Base-by-base conservation (phyloP, 176 grass and related monocot species). In the Triticum turgidum region DNA sequence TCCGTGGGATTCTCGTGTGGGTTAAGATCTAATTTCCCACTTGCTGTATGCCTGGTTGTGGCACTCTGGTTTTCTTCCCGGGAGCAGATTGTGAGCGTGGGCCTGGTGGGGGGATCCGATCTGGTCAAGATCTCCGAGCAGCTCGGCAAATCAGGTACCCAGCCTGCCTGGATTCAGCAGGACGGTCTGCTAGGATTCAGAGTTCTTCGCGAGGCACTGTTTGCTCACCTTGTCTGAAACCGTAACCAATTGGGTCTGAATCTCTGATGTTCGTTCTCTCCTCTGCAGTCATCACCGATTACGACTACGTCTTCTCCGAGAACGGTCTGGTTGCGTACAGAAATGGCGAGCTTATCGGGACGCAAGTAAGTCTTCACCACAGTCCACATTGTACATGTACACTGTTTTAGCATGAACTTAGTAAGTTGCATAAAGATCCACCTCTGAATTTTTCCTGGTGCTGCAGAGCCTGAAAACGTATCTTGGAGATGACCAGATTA, bases 41-140 rank as follows among this genome's bases (percentile, higher is more conserved):
- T 47, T 6, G 15, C 71, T 45, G 37, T 32, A 32, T 65, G 33
- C 59, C 6, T 68, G 22, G 0, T 52, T 65, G 10, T 82, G 11
- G 20, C 59, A 78, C 79, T 76, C 9, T 61, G 32, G 18, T 24
- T 78, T 9, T 86, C 70, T 12, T 80, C 32, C 17, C 79, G 25
- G 74, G 61, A 77, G 85, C 83, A 98, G 93, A 85, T 84, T 81
- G 89, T 98, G 38, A 88, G 88, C n/a, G 91, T 96, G 61, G 91
- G 96, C 73, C 88, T 98, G 63, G 96, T 98, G 7, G 96, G 96
- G 3, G 93, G 96, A 80, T 98, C 96, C 7, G 96, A 98, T 84
- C 85, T 98, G 70, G 86, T 94, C 20, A 98, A 98, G 79, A 98
- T 98, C 78, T 86, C 93, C 11, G 96, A 90, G 83, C 96, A 98